Conservation (phyloP, 2,329 filamentous ascomycete species). For the Hypoxylon sp. region DNA sequence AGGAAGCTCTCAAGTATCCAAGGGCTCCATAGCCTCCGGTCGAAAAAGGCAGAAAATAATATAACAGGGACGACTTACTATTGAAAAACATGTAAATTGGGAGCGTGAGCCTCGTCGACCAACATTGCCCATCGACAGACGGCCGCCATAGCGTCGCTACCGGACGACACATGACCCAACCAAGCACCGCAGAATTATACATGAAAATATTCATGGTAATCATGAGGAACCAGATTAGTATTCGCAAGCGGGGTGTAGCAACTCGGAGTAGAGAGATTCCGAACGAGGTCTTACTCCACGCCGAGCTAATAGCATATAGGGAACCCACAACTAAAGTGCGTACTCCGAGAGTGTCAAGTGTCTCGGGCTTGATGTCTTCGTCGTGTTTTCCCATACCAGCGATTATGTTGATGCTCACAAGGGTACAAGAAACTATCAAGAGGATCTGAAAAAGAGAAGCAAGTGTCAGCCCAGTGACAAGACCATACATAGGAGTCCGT, state of each 20-base stretch:
- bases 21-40: too few relatives aligned
- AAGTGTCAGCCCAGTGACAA: conserved; percentile 2
- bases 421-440: neutral
- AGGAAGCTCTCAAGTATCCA: neutral
- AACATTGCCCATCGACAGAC: conserved; percentile 11
- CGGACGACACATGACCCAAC: conserved; percentile 8
- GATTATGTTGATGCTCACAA: conserved; percentile 14
- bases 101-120: conserved; percentile 5
- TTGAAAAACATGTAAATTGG: conserved; percentile 10
- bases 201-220: conserved; percentile 25
- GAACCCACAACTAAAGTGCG: conserved; percentile 8
- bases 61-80: neutral
- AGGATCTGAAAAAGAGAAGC: neutral
- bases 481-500: neutral
- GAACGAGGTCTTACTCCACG: conserved; percentile 34
- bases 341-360: neutral
- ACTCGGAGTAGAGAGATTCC: conserved; percentile 25
- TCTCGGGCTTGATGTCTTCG: conserved; percentile 6
- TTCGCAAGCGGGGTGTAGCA: conserved; percentile 6
- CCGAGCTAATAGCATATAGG: conserved; percentile 10
- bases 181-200: neutral
- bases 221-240: conserved; percentile 14
- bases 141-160: conserved; percentile 6
- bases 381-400: conserved; percentile 19
- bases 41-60: neutral